phyloP scores from a whole-genome alignment of 495 filamentous ascomycete species.

The Daldinia decipiens region DNA sequence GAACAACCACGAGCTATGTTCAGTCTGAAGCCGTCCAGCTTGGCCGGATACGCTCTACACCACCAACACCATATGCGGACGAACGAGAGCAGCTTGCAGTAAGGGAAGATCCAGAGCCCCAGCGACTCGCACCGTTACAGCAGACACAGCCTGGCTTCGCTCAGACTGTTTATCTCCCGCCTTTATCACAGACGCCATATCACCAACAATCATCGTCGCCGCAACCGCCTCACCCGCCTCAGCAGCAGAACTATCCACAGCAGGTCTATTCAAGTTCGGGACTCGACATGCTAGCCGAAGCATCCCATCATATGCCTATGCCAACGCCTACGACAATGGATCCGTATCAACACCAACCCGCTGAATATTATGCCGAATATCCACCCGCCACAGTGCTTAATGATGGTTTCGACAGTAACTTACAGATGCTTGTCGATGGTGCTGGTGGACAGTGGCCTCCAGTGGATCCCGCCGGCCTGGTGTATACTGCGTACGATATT shows the following conservation, averaged over 20 bases:
- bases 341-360: slow-evolving; percentile 31
- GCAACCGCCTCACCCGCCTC: slow-evolving; percentile 16
- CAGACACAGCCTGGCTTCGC: slow-evolving; percentile 30
- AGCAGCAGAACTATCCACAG: slow-evolving; percentile 28
- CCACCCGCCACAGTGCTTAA: slow-evolving; percentile 38
- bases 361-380: slow-evolving; percentile 40
- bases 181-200: slow-evolving; percentile 43
- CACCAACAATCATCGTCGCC: slow-evolving; percentile 22
- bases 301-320: slow-evolving; percentile 31
- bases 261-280: slow-evolving; percentile 28
- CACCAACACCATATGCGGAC: slow-evolving; percentile 13
- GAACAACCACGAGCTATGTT: slow-evolving; percentile 31
- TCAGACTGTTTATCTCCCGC: slow-evolving; percentile 46
- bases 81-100: slow-evolving; percentile 6
- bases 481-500: slow-evolving; percentile 42
- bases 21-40: slow-evolving; percentile 30
- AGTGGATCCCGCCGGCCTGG: slow-evolving; percentile 31
- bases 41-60: slow-evolving; percentile 9
- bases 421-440: slow-evolving; percentile 48
- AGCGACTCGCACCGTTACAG: slow-evolving; percentile 43
- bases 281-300: slow-evolving; percentile 38
- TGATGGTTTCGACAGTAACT: slow-evolving; percentile 49
- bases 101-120: slow-evolving; percentile 34
- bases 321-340: slow-evolving; percentile 29
- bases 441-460: slow-evolving; percentile 39